Evolutionary conservation across 108 stramenopile genomes (phyloP), one percentile per base, ranked within the genome.

Genomic region (Aureococcus anophagefferens): DNA sequence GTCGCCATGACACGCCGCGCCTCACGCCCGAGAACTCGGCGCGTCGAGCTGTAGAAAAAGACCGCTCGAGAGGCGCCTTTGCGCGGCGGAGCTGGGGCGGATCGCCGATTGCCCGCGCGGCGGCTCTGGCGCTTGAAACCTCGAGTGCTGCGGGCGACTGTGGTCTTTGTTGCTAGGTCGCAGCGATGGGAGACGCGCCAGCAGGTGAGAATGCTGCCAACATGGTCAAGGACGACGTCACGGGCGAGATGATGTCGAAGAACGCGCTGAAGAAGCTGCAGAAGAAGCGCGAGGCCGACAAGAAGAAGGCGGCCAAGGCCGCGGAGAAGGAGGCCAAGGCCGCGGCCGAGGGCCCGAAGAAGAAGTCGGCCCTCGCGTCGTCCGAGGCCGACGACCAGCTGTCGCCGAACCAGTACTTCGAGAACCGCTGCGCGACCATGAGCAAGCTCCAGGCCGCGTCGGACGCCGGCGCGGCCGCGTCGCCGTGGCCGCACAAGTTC

Each of bases 401-500:
- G 21, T 3, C 4, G 51, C 51, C 51, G 21, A 3, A 59, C 51
- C 51, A 25, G 21, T 59, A 59, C 51, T 59, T 59, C 13, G 51
- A 18, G 21, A 59, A 59, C 25, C 17, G 51, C 7, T 59, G 21
- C 51, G 21, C 14, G 21, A 11, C 51, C 21, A 59, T 59, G 51
- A 3, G 13, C 0, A 18, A 11, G 73, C 73, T 30, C 64, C 65
- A 40, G 59, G 68, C 28, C n/a, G 68, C 33, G 63, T 65, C 0
- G 76, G 71, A 44, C 9, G 40, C 40, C 9, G 40, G 40, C 40
- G 78, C 87, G 16, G 98, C 95, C 15, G 71, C 67, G 63, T 93
- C 89, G 77, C 89, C 95, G n/a, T 99, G 96, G 77, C 98, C 98
- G 0, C 96, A 99, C 92, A 99, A 99, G 88, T 99, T 97, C 77